Base-by-base conservation (phyloP, 495 filamentous ascomycete species). In the Talaromyces borbonicus region DNA sequence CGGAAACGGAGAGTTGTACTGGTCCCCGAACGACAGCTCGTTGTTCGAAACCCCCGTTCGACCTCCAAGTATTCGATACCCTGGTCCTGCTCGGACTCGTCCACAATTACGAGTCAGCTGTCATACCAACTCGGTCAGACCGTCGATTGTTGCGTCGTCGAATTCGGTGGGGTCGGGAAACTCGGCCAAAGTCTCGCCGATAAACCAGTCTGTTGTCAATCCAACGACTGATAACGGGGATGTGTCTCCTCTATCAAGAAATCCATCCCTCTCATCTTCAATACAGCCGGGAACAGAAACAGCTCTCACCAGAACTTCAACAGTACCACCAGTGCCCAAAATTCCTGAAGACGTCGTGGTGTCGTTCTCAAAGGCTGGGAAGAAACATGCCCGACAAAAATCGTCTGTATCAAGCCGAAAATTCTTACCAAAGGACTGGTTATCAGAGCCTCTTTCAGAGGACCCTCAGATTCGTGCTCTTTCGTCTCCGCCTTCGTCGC, bases 381-480 rank as follows among this genome's bases (percentile, higher is more conserved):
- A 43, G 8, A 50, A 47, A 14, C 67, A 67, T 36, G 59, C 56
- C 24, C 46, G 65, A 20, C 53, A 56, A 19, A 66, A 67, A 29
- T 71, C 67, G 1, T 69, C 67, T 4, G 36, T 64, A 0, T 68
- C 67, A 0, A 69, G 66, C 4, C 33, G 66, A 9, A 62, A 57
- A 22, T 59, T 68, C 7, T 51, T 71, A 8, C 66, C 67, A 3
- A 71, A 64, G 26, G 29, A 55, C 0, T 58, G 68, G 12, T 11
- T 59, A 1, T 67, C 61, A 0, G 40, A 59, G 6, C 58, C 65
- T 24, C 37, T 71, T 16, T 68, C 65, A 20, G 55, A 55, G 2
- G 67, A 71, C 33, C 67, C 67, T 23, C 65, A 71, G 33, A 71
- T 71, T 33, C 59, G 57, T 0, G 66, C 67, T 9, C 60, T 71